Conservation (phyloP, 169 alveolate species). For the Plasmodium malariae region DNA sequence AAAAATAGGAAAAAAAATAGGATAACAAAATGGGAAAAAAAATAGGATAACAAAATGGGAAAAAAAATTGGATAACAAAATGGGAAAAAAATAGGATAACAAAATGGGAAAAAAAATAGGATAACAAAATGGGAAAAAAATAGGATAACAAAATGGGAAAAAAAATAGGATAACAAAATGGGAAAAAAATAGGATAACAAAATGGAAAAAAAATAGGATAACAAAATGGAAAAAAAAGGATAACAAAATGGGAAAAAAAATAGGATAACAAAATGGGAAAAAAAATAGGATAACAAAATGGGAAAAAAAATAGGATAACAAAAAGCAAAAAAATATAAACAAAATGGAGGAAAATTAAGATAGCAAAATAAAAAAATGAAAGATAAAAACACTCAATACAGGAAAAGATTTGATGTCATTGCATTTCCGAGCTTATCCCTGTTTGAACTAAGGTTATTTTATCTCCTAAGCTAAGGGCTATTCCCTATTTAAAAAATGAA, state of each 20-base stretch:
- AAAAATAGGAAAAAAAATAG: no score
- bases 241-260: no score
- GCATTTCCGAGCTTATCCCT: constrained; percentile 31
- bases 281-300: neutral
- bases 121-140: no score
- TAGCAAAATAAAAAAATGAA: neutral
- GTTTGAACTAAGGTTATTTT: constrained; percentile 66
- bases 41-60: no score
- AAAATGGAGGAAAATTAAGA: neutral
- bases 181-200: neutral
- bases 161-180: no score
- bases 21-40: no score
- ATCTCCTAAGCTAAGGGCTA: constrained; percentile 76
- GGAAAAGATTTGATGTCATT: neutral
- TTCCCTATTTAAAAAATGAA: constrained; percentile 24
- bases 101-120: no score
- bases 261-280: no score
- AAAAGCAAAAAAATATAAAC: neutral
- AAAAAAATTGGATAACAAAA: no score
- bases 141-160: no score
- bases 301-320: neutral
- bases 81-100: no score
- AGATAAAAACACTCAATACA: neutral
- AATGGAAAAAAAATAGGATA: neutral
- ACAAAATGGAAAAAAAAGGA: no score